phyloP scores from a whole-genome alignment of 139 green algal species.

The Micromonas commoda region DNA sequence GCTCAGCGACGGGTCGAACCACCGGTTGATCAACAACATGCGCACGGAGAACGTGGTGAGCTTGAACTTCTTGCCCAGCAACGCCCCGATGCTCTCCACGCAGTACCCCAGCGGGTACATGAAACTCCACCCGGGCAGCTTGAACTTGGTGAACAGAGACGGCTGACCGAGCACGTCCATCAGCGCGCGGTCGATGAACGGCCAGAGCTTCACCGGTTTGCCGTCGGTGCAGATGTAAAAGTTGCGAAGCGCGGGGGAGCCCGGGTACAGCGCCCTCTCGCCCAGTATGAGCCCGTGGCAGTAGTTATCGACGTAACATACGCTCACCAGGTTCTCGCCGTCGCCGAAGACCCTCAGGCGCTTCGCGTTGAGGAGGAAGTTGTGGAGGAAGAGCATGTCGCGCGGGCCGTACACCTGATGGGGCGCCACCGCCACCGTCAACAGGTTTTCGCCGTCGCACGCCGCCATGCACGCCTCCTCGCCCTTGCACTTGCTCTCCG shows the following conservation, averaged over 20 bases:
- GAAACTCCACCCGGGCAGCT: constrained; percentile 25
- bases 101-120: constrained; percentile 31
- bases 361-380: constrained; percentile 30
- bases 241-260: constrained; percentile 33
- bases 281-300: constrained; percentile 39
- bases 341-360: constrained; percentile 35
- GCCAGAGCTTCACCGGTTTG: constrained; percentile 23
- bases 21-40: constrained; percentile 40
- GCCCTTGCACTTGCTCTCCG: constrained; percentile 39
- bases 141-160: constrained; percentile 27
- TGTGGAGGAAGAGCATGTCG: constrained; percentile 37
- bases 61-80: constrained; percentile 37
- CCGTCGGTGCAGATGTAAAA: constrained; percentile 43
- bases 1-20: constrained; percentile 31
- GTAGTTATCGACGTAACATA: constrained; percentile 42
- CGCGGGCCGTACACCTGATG: constrained; percentile 43
- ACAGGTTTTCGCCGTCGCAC: constrained; percentile 26
- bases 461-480: constrained; percentile 28
- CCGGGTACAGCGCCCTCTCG: constrained; percentile 32
- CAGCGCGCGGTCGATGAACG: constrained; percentile 19
- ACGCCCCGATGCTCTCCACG: constrained; percentile 10
- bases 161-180: constrained; percentile 2
- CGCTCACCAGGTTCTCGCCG: constrained; percentile 30
- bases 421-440: constrained; percentile 38
- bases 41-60: constrained; percentile 35